These are phyloP conservation scores for Suillus subalutaceus DNA, from an alignment of 768 basidiomycete genomes.

Conservation along the genomic window DNA sequence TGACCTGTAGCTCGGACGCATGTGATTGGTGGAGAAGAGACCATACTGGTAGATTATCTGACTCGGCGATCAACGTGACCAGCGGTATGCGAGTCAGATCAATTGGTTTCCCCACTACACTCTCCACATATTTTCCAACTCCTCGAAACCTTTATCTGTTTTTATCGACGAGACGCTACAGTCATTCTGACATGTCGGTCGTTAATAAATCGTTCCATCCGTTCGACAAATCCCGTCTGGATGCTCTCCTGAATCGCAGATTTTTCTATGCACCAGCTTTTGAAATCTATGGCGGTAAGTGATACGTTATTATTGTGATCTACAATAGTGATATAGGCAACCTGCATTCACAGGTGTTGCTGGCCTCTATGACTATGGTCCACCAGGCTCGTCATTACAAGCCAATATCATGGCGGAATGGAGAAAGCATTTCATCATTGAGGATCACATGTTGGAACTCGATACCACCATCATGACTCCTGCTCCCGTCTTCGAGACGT, in stretches of 20 bases:
- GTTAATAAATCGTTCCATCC: conserved; percentile 84
- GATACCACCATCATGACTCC: conserved; percentile 99
- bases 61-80: conserved; percentile 14
- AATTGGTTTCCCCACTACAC: conserved; percentile 13
- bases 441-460: conserved; percentile 98
- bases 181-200: conserved; percentile 31
- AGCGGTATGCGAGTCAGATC: conserved; percentile 31
- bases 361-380: conserved; percentile 97
- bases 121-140: not conserved
- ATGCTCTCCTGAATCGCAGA: conserved; percentile 82
- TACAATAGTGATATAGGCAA: not conserved
- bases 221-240: conserved; percentile 87
- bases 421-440: conserved; percentile 97
- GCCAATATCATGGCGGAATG: conserved; percentile 97
- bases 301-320: not conserved
- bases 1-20: not conserved
- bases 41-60: conserved; percentile 15
- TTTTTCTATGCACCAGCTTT: conserved; percentile 99
- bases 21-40: conserved; percentile 3
- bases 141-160: not conserved
- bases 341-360: conserved; percentile 71
- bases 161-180: conserved; percentile 5
- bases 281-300: conserved; percentile 95
- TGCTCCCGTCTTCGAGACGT: conserved; percentile 91
- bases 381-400: conserved; percentile 92